Base-by-base conservation (phyloP, 2,329 filamentous ascomycete species). In the Ophiostoma tasmaniense region DNA sequence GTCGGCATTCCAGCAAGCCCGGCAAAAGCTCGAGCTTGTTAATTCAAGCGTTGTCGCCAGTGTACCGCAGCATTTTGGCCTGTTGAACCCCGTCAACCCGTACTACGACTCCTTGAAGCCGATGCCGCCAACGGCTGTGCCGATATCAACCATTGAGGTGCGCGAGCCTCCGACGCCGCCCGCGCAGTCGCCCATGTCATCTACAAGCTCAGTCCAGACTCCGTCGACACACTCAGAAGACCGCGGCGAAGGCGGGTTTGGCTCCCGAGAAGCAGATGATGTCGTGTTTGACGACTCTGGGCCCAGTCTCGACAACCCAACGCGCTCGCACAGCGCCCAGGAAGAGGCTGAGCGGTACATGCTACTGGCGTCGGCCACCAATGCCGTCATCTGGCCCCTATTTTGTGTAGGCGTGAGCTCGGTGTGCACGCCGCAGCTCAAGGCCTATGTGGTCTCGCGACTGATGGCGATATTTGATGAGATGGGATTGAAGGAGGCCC, bases 351-450 rank as follows among this genome's bases (percentile, higher is more conserved):
- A 79, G 69, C 77, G 81, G 30, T 82, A 83, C 73, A 80, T 84
- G 79, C 80, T 81, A 4, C 76, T 84, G 7, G 81, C 80, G 0
- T 82, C 81, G 10, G 79, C 81, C 0, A 81, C 81, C 30, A 81
- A 82, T 71, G 80, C 80, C 20, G 78, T 83, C 10, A 79, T 84
- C 52, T 84, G 81, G 82, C 82, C 82, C 4, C 76, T 84, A 3
- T 84, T 82, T 68, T 78, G 81, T 13, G 78, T 82, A 8, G 82
- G 82, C 67, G 79, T 82, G 74, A 82, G 81, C 25, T 81, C 81
- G 0, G 79, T 78, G 2, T 83, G 81, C 70, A 77, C 78, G 0
- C 71, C 74, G 2, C 76, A 79, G 65, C 79, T 79, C 72, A 80
- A 79, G 65, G 74, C 76, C 2, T 84, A 83, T 64, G 79, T 81